These are phyloP conservation scores for Tricholoma furcatifolium DNA, from an alignment of 768 basidiomycete species.

Conservation along the genomic window DNA sequence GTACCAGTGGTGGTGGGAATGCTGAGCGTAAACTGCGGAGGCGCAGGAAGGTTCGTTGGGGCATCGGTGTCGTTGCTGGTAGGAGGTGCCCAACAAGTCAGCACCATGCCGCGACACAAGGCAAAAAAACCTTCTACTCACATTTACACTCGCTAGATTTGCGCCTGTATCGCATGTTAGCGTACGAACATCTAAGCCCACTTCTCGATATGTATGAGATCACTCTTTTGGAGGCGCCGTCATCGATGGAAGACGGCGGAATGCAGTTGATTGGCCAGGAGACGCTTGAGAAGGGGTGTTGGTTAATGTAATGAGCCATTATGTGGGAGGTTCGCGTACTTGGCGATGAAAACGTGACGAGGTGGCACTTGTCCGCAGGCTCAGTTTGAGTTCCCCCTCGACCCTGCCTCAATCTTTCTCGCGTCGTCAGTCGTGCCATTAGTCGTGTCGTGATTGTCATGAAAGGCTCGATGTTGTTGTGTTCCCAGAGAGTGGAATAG, in stretches of 20 bases:
- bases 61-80: too few species aligned
- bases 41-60: too few species aligned
- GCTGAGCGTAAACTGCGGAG: too few species aligned
- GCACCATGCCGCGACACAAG: too few species aligned
- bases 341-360: constrained; percentile 29
- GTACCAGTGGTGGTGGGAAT: too few species aligned
- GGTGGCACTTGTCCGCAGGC: constrained; percentile 30
- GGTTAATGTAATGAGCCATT: constrained; percentile 17
- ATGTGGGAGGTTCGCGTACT: constrained; percentile 27
- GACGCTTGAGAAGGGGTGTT: constrained; percentile 58
- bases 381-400: too few species aligned
- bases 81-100: too few species aligned
- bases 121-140: too few species aligned
- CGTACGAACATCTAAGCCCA: constrained; percentile 90
- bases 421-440: constrained; percentile 24
- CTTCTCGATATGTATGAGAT: constrained; percentile 76
- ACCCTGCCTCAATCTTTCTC: constrained; percentile 31
- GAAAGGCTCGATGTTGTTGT: constrained; percentile 17
- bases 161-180: constrained; percentile 69
- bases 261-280: constrained; percentile 47
- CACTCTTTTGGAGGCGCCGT: constrained; percentile 60
- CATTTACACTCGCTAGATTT: too few species aligned
- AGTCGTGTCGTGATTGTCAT: constrained; percentile 7
- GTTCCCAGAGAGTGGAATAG: constrained; percentile 23
- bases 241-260: constrained; percentile 47